phyloP scores from a whole-genome alignment of 2,329 filamentous ascomycete species.

The Penicillium vulpinum region DNA sequence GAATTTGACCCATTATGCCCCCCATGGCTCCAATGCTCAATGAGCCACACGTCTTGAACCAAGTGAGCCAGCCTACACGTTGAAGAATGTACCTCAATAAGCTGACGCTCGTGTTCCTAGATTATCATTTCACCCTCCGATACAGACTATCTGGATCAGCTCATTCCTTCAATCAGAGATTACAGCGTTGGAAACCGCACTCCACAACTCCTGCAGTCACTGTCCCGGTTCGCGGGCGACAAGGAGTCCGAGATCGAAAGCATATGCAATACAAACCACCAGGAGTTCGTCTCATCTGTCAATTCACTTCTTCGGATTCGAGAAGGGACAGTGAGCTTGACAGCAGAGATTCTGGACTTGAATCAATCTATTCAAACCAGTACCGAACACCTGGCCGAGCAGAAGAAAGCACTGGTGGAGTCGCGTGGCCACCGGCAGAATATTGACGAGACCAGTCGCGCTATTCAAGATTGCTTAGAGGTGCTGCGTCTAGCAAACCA shows the following conservation, averaged over 20 bases:
- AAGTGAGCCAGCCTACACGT: conserved; percentile 23
- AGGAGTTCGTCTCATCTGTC: conserved; percentile 92
- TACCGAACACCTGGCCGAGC: conserved; percentile 88
- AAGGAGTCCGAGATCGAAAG: conserved; percentile 89
- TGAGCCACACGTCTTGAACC: conserved; percentile 27
- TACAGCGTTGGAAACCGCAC: conserved; percentile 74
- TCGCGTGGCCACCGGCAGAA: conserved; percentile 91
- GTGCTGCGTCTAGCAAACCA: conserved; percentile 91
- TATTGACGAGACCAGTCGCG: conserved; percentile 87
- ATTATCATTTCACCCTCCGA: conserved; percentile 92
- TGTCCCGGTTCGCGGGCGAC: conserved; percentile 79
- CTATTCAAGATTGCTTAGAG: conserved; percentile 85
- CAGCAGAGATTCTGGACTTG: conserved; percentile 84
- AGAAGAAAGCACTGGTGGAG: conserved; percentile 92
- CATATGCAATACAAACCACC: conserved; percentile 93
- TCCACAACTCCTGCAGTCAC: conserved; percentile 70
- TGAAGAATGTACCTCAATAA: neutral
- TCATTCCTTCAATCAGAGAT: conserved; percentile 93
- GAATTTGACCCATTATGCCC: conserved; percentile 14
- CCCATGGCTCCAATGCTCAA: conserved; percentile 17
- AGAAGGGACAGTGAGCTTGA: conserved; percentile 84
- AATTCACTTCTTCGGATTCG: conserved; percentile 90
- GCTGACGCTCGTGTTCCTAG: conserved; percentile 50
- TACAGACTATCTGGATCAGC: conserved; percentile 89
- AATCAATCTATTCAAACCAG: conserved; percentile 95